Conservation (phyloP, 768 basidiomycete species). For the Multifurca ochricompacta region DNA sequence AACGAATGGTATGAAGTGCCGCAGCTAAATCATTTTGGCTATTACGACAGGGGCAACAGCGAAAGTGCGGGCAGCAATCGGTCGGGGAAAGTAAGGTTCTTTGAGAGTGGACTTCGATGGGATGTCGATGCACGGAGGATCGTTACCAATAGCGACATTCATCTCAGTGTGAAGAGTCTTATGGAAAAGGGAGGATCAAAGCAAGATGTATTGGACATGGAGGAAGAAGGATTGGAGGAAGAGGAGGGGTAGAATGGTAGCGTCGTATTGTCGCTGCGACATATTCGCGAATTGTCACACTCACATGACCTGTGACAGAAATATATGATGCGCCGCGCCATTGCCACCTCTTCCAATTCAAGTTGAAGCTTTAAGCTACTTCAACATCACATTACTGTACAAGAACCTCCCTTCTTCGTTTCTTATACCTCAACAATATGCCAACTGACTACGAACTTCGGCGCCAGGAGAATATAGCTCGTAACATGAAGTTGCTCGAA, state of each 20-base stretch:
- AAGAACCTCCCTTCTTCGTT: background rate
- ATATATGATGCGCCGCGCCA: background rate
- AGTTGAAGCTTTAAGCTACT: too few species aligned
- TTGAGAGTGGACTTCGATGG: constrained; percentile 20
- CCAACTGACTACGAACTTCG: constrained; percentile 14
- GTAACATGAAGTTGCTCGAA: constrained; percentile 3
- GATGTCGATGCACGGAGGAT: constrained; percentile 18
- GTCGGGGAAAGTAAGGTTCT: constrained; percentile 8
- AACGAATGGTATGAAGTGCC: constrained; percentile 50
- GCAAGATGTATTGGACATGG: constrained; percentile 17
- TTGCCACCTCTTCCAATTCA: background rate
- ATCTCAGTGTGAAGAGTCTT: constrained; percentile 17
- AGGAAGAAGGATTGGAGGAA: constrained; percentile 18
- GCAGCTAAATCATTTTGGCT: constrained; percentile 35
- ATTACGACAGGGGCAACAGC: constrained; percentile 32
- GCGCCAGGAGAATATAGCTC: constrained; percentile 2
- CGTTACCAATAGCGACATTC: constrained; percentile 15
- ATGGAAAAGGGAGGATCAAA: constrained; percentile 18
- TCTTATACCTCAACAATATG: constrained; percentile 5
- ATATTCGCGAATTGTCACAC: constrained; percentile 8
- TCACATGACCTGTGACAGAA: constrained; percentile 12
- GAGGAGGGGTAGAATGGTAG: constrained; percentile 8
- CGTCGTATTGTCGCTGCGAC: background rate
- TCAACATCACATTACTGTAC: too few species aligned
- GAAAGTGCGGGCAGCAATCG: constrained; percentile 22